Evolutionary conservation across 441 rosid genomes (phyloP), one percentile per base, ranked within the genome.

Genomic region (Gossypium trilobum): DNA sequence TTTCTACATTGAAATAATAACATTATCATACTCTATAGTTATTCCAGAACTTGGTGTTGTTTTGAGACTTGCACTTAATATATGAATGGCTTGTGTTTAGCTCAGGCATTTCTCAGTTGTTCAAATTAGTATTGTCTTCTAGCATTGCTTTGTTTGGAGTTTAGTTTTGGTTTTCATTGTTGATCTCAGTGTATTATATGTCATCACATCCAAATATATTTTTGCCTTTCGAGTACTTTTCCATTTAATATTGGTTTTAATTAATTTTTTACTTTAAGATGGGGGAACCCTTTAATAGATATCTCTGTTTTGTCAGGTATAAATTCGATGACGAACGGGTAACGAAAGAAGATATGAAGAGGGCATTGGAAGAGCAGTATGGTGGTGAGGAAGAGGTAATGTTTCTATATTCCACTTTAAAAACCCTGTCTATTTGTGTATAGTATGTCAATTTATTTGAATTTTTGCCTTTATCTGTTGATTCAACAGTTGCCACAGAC

Each of bases 321-420:
- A 94, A 92, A 75, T 94, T 94, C 82, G 99, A 94, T 69, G 99
- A 94, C 84, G 97, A 94, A 77, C 86, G 99, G 50, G 98, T 94
- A 73, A 94, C 99, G 9, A 94, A 92, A 81, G 98, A 94, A 87
- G 97, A 90, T 76, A 75, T 81, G 75, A 90, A 89, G 81, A 90
- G 92, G 80, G 97, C 97, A 70, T 82, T 94, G 75, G 98, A 94
- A 76, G 98, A 92, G 78, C 99, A 94, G 80, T 94, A 94, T 84
- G 98, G 98, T 70, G 98, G 98, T 36, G 98, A 91, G 82, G 98
- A 92, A 82, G 98, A 94, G 95, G 99, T 94, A 82, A 44, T 9
- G 33, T 68, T 77, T 78, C 17, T 14, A 25, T 27, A 56, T 36
- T 39, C 68, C 60, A 16, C 62, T 58, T 22, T 17, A 25, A 11